A percentile compares a stretch with the other conserved stretches of the same genome.
Conservation (phyloP, 768 basidiomycete genomes). For the Tulasnella calospora region DNA sequence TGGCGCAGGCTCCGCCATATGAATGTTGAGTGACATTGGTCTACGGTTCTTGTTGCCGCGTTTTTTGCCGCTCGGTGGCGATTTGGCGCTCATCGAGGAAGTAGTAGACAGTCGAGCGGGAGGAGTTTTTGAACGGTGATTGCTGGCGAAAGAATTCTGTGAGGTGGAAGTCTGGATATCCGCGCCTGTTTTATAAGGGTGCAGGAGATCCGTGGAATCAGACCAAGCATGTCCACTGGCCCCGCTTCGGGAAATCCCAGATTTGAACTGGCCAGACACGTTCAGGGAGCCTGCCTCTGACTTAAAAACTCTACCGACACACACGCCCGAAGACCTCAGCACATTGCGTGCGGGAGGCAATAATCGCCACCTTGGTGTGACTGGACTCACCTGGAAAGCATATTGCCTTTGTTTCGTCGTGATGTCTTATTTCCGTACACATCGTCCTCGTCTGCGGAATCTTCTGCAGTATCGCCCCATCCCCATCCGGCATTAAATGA, state of each 20-base stretch:
- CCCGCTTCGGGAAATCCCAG: constrained; percentile 4
- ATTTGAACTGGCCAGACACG: constrained; percentile 14
- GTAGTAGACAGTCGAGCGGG: background rate
- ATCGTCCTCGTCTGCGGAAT: constrained; percentile 4
- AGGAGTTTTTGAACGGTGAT: background rate
- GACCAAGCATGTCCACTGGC: background rate
- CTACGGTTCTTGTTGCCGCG: background rate
- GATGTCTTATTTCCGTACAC: background rate
- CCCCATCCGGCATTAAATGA: constrained; percentile 10
- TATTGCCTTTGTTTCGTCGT: background rate
- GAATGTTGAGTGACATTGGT: constrained; percentile 15
- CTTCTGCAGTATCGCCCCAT: background rate
- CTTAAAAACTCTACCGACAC: constrained; percentile 10
- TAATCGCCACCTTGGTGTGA: background rate
- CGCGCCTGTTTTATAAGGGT: background rate
- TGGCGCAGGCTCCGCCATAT: background rate
- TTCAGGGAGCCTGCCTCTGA: constrained; percentile 1
- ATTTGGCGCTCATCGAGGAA: background rate
- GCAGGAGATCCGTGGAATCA: constrained; percentile 15
- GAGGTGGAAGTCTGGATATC: background rate
- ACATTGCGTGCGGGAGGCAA: background rate
- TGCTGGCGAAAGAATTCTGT: background rate
- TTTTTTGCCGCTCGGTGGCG: constrained; percentile 4
- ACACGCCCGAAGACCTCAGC: background rate
- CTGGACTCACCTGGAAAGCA: constrained; percentile 17